Evolutionary conservation across 208 protist genomes (phyloP).

Genomic region (Novymonas esmeraldas): DNA sequence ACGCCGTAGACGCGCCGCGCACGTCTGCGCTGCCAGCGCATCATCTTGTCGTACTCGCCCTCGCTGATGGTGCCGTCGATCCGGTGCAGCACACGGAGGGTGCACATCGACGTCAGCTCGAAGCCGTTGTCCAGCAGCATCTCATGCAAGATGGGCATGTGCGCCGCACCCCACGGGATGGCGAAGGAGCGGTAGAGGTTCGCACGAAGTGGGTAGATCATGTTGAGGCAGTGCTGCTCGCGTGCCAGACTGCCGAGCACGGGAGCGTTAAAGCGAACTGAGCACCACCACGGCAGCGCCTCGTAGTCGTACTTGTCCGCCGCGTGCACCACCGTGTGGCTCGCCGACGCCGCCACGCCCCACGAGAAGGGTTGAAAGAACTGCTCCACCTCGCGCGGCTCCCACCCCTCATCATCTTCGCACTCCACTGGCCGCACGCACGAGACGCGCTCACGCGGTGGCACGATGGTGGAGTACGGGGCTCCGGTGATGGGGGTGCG

Average conservation of each 20-base stretch:
- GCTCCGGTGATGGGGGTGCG: constrained; percentile 62
- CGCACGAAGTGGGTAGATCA: constrained; percentile 61
- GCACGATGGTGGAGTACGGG: constrained; percentile 78
- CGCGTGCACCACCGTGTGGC: constrained; percentile 84
- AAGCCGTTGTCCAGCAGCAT: constrained; percentile 88
- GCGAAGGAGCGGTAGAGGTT: constrained; percentile 83
- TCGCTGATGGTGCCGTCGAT: constrained; percentile 75
- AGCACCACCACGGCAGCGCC: constrained; percentile 78
- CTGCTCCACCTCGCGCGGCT: constrained; percentile 67
- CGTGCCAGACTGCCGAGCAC: constrained; percentile 67
- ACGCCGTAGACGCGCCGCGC: constrained; percentile 24
- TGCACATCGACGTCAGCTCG: constrained; percentile 68
- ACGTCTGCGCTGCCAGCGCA: constrained; percentile 41
- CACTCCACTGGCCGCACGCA: constrained; percentile 47
- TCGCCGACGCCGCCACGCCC: constrained; percentile 75
- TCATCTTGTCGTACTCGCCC: constrained; percentile 64
- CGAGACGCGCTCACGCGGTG: constrained; percentile 36
- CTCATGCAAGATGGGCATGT: constrained; percentile 88
- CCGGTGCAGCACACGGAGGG: constrained; percentile 59
- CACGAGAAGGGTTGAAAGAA: constrained; percentile 91
- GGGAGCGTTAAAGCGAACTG: constrained; percentile 75
- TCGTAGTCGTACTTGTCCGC: constrained; percentile 91
- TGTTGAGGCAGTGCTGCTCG: constrained; percentile 83
- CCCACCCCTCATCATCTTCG: constrained; percentile 87
- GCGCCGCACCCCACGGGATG: constrained; percentile 83